Percentiles rank a stretch among this genome's conserved stretches.
These are phyloP conservation scores for Apiospora marii DNA, from an alignment of 2,329 filamentous ascomycete genomes.

Conservation along the genomic window DNA sequence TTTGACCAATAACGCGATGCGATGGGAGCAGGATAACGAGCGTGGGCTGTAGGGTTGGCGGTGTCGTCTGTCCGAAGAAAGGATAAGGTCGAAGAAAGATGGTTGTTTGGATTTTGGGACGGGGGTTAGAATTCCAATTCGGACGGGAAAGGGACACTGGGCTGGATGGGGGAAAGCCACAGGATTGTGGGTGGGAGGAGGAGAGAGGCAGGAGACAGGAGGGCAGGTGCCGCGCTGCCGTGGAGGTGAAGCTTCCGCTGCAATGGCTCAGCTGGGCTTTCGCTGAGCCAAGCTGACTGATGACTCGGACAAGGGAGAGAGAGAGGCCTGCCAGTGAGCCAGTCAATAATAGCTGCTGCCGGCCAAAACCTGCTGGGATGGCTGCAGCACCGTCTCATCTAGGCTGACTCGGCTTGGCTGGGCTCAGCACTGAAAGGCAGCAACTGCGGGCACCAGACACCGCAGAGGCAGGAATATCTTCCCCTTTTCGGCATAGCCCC, in stretches of 20 bases:
- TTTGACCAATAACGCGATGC: not conserved
- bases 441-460: not conserved
- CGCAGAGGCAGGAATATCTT: not conserved
- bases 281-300: conserved; percentile 25
- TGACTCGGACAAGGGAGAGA: conserved; percentile 24
- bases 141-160: conserved; percentile 6
- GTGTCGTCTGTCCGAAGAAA: not conserved
- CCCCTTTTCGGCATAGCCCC: not conserved
- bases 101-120: conserved; percentile 2
- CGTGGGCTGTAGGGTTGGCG: not conserved
- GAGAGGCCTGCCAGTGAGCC: conserved; percentile 1
- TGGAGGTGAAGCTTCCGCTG: not conserved
- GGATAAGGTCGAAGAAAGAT: not conserved
- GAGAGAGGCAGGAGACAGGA: not conserved
- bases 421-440: not conserved
- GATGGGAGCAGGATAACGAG: conserved; percentile 10
- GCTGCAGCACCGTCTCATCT: conserved; percentile 14
- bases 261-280: conserved; percentile 11
- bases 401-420: conserved; percentile 5
- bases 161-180: not conserved
- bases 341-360: not conserved
- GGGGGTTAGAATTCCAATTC: not conserved
- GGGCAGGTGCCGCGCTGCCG: not conserved
- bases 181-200: not conserved
- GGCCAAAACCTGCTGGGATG: conserved; percentile 21